phyloP scores from a whole-genome alignment of 1,284 basidiomycete species.

The Moesziomyces aphidis region DNA sequence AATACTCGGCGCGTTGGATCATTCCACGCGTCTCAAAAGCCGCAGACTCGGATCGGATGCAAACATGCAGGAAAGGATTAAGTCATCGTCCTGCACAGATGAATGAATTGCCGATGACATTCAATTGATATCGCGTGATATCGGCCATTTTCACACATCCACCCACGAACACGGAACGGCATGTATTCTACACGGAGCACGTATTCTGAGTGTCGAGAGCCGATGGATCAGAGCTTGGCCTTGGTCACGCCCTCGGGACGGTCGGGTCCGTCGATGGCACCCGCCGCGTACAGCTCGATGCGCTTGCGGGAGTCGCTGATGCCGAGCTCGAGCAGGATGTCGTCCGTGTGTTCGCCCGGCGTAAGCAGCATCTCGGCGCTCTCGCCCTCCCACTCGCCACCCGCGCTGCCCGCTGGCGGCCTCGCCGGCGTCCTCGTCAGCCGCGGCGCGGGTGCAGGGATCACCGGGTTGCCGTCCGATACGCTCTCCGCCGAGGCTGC shows the following conservation, averaged over 20 bases:
- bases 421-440: slow-evolving; percentile 62
- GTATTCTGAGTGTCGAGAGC: no score
- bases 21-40: slow-evolving; percentile 8
- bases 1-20: no score
- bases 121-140: no score
- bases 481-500: slow-evolving; percentile 22
- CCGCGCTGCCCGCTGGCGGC: slow-evolving; percentile 38
- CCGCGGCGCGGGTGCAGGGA: slow-evolving; percentile 62
- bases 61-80: not conserved
- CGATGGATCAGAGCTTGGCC: slow-evolving; percentile 31
- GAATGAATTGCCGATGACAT: no score
- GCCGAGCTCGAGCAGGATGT: slow-evolving; percentile 56
- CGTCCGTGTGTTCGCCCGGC: slow-evolving; percentile 63
- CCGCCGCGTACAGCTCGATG: slow-evolving; percentile 34
- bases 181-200: no score
- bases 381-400: slow-evolving; percentile 35
- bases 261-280: slow-evolving; percentile 55
- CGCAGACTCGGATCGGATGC: slow-evolving; percentile 4
- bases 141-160: no score
- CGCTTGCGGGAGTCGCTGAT: slow-evolving; percentile 28
- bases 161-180: no score
- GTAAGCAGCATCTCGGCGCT: slow-evolving; percentile 50
- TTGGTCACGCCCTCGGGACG: slow-evolving; percentile 28
- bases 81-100: no score
- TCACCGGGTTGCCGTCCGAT: slow-evolving; percentile 47